Percentiles rank a stretch among this genome's conserved stretches.
These are phyloP conservation scores for Phytopythium aichiense DNA, from an alignment of 352 stramenopile genomes.

Conservation along the genomic window DNA sequence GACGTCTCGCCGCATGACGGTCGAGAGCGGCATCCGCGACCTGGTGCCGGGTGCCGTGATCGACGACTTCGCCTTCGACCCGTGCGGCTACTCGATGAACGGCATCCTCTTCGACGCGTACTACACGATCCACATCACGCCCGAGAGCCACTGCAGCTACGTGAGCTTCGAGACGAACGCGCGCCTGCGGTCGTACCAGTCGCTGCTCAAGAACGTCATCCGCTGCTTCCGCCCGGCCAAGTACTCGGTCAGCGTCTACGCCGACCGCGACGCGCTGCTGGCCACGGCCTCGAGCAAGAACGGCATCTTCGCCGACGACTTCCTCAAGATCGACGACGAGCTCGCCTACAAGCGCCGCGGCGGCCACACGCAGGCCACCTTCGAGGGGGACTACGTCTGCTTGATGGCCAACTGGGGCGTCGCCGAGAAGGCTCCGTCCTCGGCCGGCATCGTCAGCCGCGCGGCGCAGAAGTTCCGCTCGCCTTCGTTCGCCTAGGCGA, in stretches of 20 bases:
- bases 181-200: constrained; percentile 77
- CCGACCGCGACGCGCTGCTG: constrained; percentile 77
- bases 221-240: constrained; percentile 95
- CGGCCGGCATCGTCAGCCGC: constrained; percentile 25
- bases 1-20: constrained; percentile 90
- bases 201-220: constrained; percentile 97
- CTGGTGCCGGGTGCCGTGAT: constrained; percentile 94
- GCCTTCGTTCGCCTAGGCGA: constrained; percentile 62
- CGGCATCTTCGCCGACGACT: constrained; percentile 71
- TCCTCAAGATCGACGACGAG: constrained; percentile 69
- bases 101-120: constrained; percentile 97
- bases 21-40: constrained; percentile 92
- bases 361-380: constrained; percentile 79
- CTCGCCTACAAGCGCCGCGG: constrained; percentile 79
- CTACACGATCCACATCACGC: constrained; percentile 99
- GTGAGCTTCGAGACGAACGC: constrained; percentile 99
- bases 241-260: constrained; percentile 98
- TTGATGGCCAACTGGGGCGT: constrained; percentile 78
- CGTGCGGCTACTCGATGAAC: constrained; percentile 99
- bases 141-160: constrained; percentile 95
- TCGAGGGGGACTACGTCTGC: constrained; percentile 83
- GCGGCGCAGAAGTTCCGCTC: constrained; percentile 64
- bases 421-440: constrained; percentile 25
- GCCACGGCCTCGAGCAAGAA: constrained; percentile 33
- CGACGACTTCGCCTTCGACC: constrained; percentile 98